Evolutionary conservation across 164 flowering plant species (phyloP).

Genomic region (Stephania cephalantha): DNA sequence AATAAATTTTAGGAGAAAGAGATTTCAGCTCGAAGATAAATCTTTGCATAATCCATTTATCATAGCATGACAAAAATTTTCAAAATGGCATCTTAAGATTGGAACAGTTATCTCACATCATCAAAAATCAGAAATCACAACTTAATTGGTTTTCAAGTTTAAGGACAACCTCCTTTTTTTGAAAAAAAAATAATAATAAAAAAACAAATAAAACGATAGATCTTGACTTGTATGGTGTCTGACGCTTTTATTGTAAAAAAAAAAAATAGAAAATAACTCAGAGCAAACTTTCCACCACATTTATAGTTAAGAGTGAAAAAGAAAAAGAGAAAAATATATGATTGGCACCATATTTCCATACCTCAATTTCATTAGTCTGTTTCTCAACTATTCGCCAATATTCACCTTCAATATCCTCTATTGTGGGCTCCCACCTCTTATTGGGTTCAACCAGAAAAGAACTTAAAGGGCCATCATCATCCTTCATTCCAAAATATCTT

Average conservation of each 20-base stretch:
- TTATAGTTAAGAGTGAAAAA: neutral
- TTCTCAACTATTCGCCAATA: conserved; percentile 91
- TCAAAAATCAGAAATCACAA: neutral
- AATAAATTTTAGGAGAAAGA: neutral
- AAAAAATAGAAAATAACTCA: neutral
- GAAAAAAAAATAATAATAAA: neutral
- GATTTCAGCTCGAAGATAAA: neutral
- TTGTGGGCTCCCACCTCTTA: conserved; percentile 42
- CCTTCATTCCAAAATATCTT: conserved; percentile 44
- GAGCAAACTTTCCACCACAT: neutral
- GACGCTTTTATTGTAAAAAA: neutral
- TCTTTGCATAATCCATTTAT: neutral
- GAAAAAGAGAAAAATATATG: neutral
- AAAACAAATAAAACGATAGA: neutral
- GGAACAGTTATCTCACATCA: neutral
- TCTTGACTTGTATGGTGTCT: neutral
- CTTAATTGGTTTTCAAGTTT: neutral
- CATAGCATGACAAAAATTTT: neutral
- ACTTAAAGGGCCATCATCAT: conserved; percentile 18
- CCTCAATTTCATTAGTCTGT: conserved; percentile 81
- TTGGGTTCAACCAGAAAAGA: conserved; percentile 15
- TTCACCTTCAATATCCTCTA: conserved; percentile 85
- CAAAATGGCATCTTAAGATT: too few relatives aligned
- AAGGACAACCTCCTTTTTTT: neutral
- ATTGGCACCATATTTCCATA: conserved; percentile 14